Evolutionary conservation across 768 basidiomycete genomes (phyloP).

Genomic region (Megacollybia marginata): DNA sequence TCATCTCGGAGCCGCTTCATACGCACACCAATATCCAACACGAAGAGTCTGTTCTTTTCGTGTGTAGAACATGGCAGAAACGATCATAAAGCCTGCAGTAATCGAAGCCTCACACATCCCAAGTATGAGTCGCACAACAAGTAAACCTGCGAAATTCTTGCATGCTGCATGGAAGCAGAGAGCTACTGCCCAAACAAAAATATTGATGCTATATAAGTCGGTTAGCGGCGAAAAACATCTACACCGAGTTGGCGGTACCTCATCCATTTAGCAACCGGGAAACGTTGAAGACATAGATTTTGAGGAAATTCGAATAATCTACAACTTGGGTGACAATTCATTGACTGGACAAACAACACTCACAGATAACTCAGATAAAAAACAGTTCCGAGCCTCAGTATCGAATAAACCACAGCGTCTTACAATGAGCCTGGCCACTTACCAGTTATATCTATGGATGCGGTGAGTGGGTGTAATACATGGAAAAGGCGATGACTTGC

Average conservation of each 20-base stretch:
- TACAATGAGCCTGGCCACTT: constrained; percentile 1
- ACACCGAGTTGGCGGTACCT: constrained; percentile 33
- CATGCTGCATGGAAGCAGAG: constrained; percentile 62
- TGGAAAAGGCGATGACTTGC: too few relatives aligned
- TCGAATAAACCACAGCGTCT: neutral
- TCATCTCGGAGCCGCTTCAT: neutral
- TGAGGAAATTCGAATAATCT: constrained; percentile 63
- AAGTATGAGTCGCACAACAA: constrained; percentile 55
- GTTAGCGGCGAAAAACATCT: neutral
- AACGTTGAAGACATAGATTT: constrained; percentile 62
- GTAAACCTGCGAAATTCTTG: constrained; percentile 58
- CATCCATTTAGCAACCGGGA: constrained; percentile 79
- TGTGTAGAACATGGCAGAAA: constrained; percentile 75
- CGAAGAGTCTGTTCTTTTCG: constrained; percentile 60
- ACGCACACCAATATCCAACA: constrained; percentile 73
- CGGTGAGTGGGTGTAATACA: too few relatives aligned
- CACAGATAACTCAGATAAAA: constrained; percentile 64
- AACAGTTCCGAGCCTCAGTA: constrained; percentile 63
- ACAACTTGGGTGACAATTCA: too few relatives aligned
- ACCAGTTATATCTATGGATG: constrained; percentile 52
- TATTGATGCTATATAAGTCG: constrained; percentile 41
- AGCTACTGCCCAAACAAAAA: constrained; percentile 58
- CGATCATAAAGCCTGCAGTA: constrained; percentile 72
- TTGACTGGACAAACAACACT: too few relatives aligned
- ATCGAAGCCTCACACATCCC: constrained; percentile 69